Evolutionary conservation across 1,139 yeast species (phyloP).

Genomic region (Saccharomyces hybrid): DNA sequence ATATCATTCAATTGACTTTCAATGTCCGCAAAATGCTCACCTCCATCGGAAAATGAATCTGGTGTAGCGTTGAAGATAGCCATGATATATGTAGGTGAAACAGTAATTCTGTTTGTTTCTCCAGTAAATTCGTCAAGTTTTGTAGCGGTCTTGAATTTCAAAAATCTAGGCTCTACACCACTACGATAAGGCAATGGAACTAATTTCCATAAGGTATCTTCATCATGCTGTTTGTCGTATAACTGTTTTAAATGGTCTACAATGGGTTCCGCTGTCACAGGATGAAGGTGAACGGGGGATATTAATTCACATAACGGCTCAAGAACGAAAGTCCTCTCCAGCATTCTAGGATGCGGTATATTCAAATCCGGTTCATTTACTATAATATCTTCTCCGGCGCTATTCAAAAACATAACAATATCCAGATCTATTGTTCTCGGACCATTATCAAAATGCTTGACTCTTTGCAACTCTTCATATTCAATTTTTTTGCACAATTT

Average conservation of each 20-base stretch:
- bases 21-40: slow-evolving; percentile 35
- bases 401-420: slow-evolving; percentile 49
- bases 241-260: slow-evolving; percentile 60
- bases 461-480: slow-evolving; percentile 59
- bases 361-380: slow-evolving; percentile 50
- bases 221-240: slow-evolving; percentile 30
- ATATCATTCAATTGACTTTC: slow-evolving; percentile 38
- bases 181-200: slow-evolving; percentile 17
- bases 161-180: slow-evolving; percentile 8
- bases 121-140: slow-evolving; percentile 9
- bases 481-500: slow-evolving; percentile 64
- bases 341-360: slow-evolving; percentile 82
- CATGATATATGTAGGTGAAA: slow-evolving; percentile 47
- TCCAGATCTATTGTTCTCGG: slow-evolving; percentile 89
- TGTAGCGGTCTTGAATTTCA: slow-evolving; percentile 19
- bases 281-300: slow-evolving; percentile 59
- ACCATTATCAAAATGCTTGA: slow-evolving; percentile 77
- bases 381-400: slow-evolving; percentile 22
- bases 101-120: slow-evolving; percentile 18
- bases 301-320: slow-evolving; percentile 80
- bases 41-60: slow-evolving; percentile 94
- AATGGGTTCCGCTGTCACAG: slow-evolving; percentile 75
- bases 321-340: slow-evolving; percentile 83
- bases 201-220: slow-evolving; percentile 23
- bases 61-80: slow-evolving; percentile 86